Base-by-base conservation (phyloP, 345 rosid genomes). In the Lagerstroemia speciosa region DNA sequence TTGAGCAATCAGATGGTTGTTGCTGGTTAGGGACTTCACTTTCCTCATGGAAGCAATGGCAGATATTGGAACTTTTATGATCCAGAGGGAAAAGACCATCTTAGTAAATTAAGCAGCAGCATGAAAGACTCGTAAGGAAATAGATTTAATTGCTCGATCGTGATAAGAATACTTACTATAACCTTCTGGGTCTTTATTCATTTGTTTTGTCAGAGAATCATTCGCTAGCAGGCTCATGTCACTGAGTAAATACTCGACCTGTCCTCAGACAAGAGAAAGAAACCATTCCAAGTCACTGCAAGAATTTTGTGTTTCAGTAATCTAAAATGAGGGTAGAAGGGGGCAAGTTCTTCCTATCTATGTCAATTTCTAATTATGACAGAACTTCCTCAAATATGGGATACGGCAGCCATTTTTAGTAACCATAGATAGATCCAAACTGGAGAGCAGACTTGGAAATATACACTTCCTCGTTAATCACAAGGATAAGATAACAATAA, bases 171-270 rank as follows among this genome's bases (percentile, higher is more conserved):
- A 31, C 91, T 84, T 83, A 94, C 98, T 97, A 69, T 83, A 94
- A 62, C 98, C 97, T 82, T 91, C 97, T 20, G 83, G 87, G 38
- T 94, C 98, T 88, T 88, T 89, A 71, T 67, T 82, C 66, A 88
- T 80, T 46, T 89, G 98, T 76, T 84, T 91, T 32, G 93, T 85
- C 76, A 94, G 78, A 27, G 90, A 83, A 67, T 94, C 98, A 77
- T 94, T 91, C 22, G 96, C 93, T 31, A 94, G 80, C 74, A 94
- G 90, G 78, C 92, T 90, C 89, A 94, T 87, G 81, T 92, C 89
- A 67, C 95, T 91, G 73, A 94, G 83, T 78, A 87, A 89, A 75
- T 91, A 94, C 67, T 94, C 98, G 73, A 83, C 99, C 98, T 91
- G 81, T 65, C 29, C 60, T 71, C 24, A 32, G 16, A 38, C 69